Base-by-base conservation (phyloP, 805 yeast species). In the Blastobotrys parvus region DNA sequence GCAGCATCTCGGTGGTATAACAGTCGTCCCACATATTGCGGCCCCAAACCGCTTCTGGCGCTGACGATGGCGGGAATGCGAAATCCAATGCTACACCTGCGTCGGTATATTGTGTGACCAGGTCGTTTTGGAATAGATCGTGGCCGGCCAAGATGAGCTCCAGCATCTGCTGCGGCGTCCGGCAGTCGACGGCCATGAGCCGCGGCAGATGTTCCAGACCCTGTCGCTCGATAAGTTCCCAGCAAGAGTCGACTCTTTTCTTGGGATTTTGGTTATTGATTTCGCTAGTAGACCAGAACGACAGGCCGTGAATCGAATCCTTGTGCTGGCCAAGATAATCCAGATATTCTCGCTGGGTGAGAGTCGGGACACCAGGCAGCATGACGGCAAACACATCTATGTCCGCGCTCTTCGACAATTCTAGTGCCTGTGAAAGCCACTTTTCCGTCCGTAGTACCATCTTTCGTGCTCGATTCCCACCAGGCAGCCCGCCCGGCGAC, bases 61-160 rank as follows among this genome's bases (percentile, higher is more conserved):
- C 35, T 4, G 43, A 47, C 32, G 51, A 48, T 19, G 42, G 37
- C 0, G 54, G 55, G 17, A 59, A 52, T 8, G 41, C 41, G 38
- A 64, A 58, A 4, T 53, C 54, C 15, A 68, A 52, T 2, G 70
- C 72, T 1, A 59, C 45, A 1, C 72, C 72, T 2, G 58, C 55
- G 27, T 68, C 67, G 13, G 69, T 51, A 31, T 59, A 53, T 38
- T 44, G 49, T 5, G 44, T 42, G 3, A 57, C 55, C 22, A 61
- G 43, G 22, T 63, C 64, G 2, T 56, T 61, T 16, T 50, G 45
- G 27, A 68, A 46, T 1, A 69, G 15, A 43, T 68, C 72, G 29
- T 55, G 44, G 1, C 71, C 71, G 16, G 45, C 33, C 16, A 41
- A 43, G 4, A 68, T 39, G 10, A 55, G 52, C 2, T 49, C 49